Evolutionary conservation across 2,329 filamentous ascomycete genomes (phyloP).

Genomic region (Microascus cirrosus): DNA sequence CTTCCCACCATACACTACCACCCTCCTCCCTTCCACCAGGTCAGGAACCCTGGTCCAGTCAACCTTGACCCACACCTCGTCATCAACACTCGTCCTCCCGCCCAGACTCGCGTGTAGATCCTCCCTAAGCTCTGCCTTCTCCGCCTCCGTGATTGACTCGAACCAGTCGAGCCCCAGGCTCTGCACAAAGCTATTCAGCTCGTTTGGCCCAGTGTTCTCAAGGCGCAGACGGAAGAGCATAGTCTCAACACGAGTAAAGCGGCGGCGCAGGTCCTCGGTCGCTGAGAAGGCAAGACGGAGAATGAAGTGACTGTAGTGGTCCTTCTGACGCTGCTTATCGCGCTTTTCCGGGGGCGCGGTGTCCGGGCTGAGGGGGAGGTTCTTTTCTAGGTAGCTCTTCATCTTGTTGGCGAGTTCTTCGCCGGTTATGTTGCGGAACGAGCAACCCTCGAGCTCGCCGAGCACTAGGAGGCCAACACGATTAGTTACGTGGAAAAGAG

Average conservation of each 20-base stretch:
- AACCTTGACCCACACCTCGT: slow-evolving; percentile 90
- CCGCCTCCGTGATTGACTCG: slow-evolving; percentile 70
- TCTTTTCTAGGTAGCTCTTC: slow-evolving; percentile 76
- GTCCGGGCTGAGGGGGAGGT: slow-evolving; percentile 69
- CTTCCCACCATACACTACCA: slow-evolving; percentile 69
- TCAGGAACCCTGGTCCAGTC: slow-evolving; percentile 92
- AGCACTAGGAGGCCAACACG: slow-evolving; percentile 43
- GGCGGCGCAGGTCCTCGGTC: slow-evolving; percentile 78
- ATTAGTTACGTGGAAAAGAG: background rate
- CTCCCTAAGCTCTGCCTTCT: slow-evolving; percentile 53
- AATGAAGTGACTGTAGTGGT: slow-evolving; percentile 98
- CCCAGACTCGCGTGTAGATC: slow-evolving; percentile 40
- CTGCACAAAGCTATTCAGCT: slow-evolving; percentile 66
- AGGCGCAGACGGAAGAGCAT: slow-evolving; percentile 81
- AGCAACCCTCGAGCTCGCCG: slow-evolving; percentile 84
- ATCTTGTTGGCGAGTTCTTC: slow-evolving; percentile 76
- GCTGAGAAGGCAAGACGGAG: slow-evolving; percentile 83
- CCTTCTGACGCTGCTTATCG: slow-evolving; percentile 71
- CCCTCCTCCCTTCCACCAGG: slow-evolving; percentile 66
- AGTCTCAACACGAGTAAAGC: slow-evolving; percentile 79
- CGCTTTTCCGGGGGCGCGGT: slow-evolving; percentile 50
- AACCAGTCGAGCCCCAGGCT: slow-evolving; percentile 80
- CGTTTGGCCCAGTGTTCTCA: slow-evolving; percentile 60
- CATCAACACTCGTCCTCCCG: slow-evolving; percentile 30
- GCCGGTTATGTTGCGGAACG: slow-evolving; percentile 81